Base-by-base conservation (phyloP, 2,329 filamentous ascomycete species). In the Pyricularia grisea region DNA sequence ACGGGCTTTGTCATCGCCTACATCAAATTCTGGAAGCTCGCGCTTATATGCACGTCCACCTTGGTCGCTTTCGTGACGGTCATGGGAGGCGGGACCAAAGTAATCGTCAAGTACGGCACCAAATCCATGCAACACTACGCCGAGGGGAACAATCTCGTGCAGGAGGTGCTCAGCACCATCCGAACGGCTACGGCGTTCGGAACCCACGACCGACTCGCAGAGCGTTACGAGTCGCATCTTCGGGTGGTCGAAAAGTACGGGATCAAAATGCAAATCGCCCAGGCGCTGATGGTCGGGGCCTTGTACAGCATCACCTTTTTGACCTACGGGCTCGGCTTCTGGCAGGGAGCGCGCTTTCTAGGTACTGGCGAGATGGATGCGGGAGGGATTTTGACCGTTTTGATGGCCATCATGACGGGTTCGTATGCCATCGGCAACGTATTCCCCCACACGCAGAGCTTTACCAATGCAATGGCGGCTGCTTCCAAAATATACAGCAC, bases 121-220 rank as follows among this genome's bases (percentile, higher is more conserved):
- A 81, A 87, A 69, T 90, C 91, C 1, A 83, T 97, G 66, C 84
- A 90, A 68, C 88, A 92, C 0, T 97, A 97, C 75, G 94, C 92
- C 30, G 83, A 88, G 67, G 94, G 94, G 72, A 94, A 94, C 69
- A 94, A 90, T 1, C 86, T 98, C 14, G 94, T 93, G 4, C 95
- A 98, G 76, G 95, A 99, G 79, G 94, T 97, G 68, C 87, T 99
- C 74, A 93, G 92, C 78, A 97, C 94, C 1, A 91, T 98, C 73
- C 89, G 95, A 71, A 98, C 97, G 75, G 92, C 94, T 6, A 89
- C 92, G 7, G 94, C 95, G 36, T 99, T 97, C 75, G 93, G 93
- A 61, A 97, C 94, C 0, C 94, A 98, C 78, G 91, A 94, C 69
- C 93, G 94, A 72, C 85, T 98, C n/a, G 92, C 94, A 11, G 85